These are phyloP conservation scores for Gloeophyllum trabeum DNA, from an alignment of 768 basidiomycete genomes.

Conservation along the genomic window DNA sequence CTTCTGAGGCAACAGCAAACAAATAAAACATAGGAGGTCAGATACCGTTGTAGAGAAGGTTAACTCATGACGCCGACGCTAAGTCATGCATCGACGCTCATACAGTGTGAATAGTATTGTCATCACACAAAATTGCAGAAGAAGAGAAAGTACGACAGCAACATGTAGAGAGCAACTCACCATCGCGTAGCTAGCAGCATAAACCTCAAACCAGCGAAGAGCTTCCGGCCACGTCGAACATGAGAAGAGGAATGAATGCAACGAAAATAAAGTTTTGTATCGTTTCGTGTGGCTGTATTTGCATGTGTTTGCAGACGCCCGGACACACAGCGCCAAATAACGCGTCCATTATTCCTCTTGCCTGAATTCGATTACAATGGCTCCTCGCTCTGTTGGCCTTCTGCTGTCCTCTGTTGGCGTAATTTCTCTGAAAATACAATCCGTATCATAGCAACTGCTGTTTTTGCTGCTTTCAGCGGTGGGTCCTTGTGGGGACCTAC, in stretches of 20 bases:
- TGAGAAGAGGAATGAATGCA: background rate
- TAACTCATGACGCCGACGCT: conserved; percentile 39
- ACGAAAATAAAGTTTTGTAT: background rate
- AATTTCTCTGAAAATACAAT: background rate
- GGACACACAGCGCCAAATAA: background rate
- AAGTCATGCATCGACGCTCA: conserved; percentile 35
- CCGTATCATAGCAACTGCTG: conserved; percentile 1
- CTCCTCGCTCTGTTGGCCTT: conserved; percentile 1
- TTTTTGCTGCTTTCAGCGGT: background rate
- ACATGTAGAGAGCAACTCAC: conserved; percentile 13
- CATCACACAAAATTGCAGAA: conserved; percentile 35
- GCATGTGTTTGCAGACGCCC: background rate
- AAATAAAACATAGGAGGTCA: conserved; percentile 28
- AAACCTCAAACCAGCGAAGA: background rate
- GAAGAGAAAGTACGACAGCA: background rate
- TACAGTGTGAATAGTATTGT: conserved; percentile 67
- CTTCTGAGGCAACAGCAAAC: background rate
- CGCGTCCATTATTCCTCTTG: background rate
- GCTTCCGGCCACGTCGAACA: background rate
- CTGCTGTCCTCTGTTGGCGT: conserved; percentile 1
- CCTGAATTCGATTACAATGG: background rate
- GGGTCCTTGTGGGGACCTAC: conserved; percentile 3
- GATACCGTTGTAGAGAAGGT: conserved; percentile 78
- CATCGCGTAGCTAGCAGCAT: background rate
- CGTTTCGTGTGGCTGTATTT: background rate